These are phyloP conservation scores for Coemansia sp. DNA, from an alignment of 192 early-diverging fungal species.

Conservation along the genomic window DNA sequence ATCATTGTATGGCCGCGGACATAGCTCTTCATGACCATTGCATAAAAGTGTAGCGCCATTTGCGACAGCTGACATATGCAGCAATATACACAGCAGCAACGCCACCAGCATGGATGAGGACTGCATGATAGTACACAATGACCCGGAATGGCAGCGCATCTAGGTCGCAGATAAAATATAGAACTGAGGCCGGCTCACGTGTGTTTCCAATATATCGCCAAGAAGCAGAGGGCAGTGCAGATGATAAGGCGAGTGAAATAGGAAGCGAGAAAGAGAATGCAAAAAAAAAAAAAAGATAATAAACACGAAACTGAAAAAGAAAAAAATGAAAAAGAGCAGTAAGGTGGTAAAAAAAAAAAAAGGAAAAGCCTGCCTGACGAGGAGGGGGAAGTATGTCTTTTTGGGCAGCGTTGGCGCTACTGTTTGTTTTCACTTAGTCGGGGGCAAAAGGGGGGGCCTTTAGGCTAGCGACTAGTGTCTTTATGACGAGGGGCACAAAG, in stretches of 20 bases:
- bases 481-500: neutral
- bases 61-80: slow-evolving; percentile 21
- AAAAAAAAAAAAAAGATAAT: slow-evolving; percentile 10
- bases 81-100: slow-evolving; percentile 16
- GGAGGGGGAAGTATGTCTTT: neutral
- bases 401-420: slow-evolving; percentile 29
- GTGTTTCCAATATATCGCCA: neutral
- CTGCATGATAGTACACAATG: slow-evolving; percentile 9
- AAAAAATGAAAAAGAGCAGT: neutral
- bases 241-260: neutral
- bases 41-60: slow-evolving; percentile 18
- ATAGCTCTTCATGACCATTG: slow-evolving; percentile 49
- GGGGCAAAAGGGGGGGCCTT: neutral
- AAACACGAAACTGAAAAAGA: neutral
- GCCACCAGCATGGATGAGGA: slow-evolving; percentile 8
- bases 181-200: slow-evolving; percentile 1
- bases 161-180: neutral
- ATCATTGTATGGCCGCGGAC: slow-evolving; percentile 44
- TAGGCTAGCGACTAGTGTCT: neutral
- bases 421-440: slow-evolving; percentile 9
- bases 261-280: neutral
- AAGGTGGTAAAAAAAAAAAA: neutral
- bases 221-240: neutral
- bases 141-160: slow-evolving; percentile 10
- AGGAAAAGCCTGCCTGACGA: neutral